These are phyloP conservation scores for Boletellus sp. DNA, from an alignment of 768 basidiomycete genomes.

Conservation along the genomic window DNA sequence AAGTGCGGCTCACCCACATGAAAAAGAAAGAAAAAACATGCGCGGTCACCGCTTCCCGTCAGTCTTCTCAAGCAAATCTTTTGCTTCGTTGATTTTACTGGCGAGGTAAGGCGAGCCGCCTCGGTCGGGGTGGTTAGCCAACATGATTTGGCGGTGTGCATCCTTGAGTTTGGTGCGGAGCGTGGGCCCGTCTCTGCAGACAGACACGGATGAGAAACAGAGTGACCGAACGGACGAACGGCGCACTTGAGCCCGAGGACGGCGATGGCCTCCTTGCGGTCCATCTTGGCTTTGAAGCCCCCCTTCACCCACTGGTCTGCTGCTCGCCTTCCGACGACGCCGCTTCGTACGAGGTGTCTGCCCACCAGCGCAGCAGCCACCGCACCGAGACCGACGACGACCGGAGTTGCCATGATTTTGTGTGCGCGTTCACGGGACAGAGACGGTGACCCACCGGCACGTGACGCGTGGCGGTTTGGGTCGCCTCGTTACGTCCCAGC, in stretches of 20 bases:
- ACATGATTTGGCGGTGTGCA: constrained; percentile 95
- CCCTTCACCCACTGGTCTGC: constrained; percentile 89
- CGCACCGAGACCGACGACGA: constrained; percentile 74
- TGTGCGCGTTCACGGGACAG: no score
- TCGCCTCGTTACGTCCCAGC: not conserved
- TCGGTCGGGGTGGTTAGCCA: constrained; percentile 97
- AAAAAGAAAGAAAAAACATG: constrained; percentile 6
- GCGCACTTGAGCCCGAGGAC: constrained; percentile 91
- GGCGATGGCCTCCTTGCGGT: constrained; percentile 86
- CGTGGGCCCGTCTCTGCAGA: constrained; percentile 69
- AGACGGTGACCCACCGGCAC: no score
- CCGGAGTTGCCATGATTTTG: constrained; percentile 73
- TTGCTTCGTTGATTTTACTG: constrained; percentile 98
- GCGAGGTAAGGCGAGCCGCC: constrained; percentile 98
- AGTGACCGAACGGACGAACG: constrained; percentile 2
- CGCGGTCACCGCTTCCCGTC: constrained; percentile 43
- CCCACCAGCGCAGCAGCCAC: constrained; percentile 74
- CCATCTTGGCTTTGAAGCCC: constrained; percentile 96
- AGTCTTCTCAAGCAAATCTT: constrained; percentile 84
- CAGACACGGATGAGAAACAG: not conserved
- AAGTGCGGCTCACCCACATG: constrained; percentile 4
- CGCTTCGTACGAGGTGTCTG: constrained; percentile 63
- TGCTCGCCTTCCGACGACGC: constrained; percentile 52
- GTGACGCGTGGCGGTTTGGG: no score
- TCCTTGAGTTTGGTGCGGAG: constrained; percentile 85